Conservation (phyloP, 176 grass and related monocot genomes). For the Aegilops tauschii region DNA sequence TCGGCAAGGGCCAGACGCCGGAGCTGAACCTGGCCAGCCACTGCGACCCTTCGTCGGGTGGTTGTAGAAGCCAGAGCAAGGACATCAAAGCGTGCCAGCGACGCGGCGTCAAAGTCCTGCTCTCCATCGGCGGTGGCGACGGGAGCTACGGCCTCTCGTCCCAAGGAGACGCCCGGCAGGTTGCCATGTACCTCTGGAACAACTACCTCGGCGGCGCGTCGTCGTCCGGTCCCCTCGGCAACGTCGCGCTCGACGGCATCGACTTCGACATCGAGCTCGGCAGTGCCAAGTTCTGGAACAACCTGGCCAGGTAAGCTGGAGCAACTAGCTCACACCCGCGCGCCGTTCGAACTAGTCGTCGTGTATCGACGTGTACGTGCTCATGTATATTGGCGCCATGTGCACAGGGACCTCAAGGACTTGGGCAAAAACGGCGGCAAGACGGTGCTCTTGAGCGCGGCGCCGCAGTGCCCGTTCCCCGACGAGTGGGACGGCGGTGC, state of each 20-base stretch:
- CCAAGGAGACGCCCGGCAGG: conserved; percentile 18
- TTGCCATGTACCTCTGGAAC: conserved; percentile 72
- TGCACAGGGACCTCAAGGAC: conserved; percentile 33
- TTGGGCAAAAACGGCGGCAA: conserved; percentile 36
- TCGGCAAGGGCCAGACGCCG: conserved; percentile 70
- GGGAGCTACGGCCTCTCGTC: conserved; percentile 59
- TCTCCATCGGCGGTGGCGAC: conserved; percentile 60
- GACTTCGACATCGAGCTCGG: conserved; percentile 84
- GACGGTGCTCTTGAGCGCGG: conserved; percentile 59
- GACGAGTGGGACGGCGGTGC: conserved; percentile 44
- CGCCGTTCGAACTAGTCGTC: background rate
- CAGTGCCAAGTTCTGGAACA: conserved; percentile 46
- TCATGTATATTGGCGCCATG: background rate
- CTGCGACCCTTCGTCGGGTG: conserved; percentile 48
- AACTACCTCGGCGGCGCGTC: conserved; percentile 58
- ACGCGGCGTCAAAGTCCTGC: conserved; percentile 61
- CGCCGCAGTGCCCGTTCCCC: conserved; percentile 79
- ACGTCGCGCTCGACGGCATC: conserved; percentile 62
- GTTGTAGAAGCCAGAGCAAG: conserved; percentile 42
- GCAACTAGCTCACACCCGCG: background rate
- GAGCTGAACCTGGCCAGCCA: conserved; percentile 56
- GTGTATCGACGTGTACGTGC: no score
- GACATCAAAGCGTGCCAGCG: conserved; percentile 59
- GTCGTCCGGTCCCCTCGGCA: conserved; percentile 50
- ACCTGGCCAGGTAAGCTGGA: conserved; percentile 35